These are phyloP conservation scores for Heliosperma pusillum DNA, from an alignment of 148 eudicot species.

Conservation along the genomic window DNA sequence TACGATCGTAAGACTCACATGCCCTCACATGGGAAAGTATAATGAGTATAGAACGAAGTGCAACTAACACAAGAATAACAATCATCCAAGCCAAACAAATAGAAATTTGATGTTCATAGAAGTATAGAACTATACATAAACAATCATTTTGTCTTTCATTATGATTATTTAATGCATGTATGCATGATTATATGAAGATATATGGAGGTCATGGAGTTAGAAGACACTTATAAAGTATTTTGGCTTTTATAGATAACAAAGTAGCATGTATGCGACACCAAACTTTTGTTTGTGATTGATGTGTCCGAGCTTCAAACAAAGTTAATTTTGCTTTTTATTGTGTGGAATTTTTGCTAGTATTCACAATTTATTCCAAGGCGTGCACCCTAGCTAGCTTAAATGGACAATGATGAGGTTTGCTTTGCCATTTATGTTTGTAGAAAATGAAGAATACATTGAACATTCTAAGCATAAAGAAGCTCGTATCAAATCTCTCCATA, in stretches of 20 bases:
- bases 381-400: slow-evolving; percentile 21
- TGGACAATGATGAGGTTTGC: slow-evolving; percentile 17
- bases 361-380: slow-evolving; percentile 31
- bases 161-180: neutral
- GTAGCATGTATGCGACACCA: slow-evolving; percentile 20
- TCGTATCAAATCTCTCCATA: too few species aligned
- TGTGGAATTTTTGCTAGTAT: slow-evolving; percentile 22
- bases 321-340: slow-evolving; percentile 12
- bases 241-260: slow-evolving; percentile 17
- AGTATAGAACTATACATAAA: neutral
- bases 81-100: neutral
- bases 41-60: slow-evolving; percentile 4
- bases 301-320: slow-evolving; percentile 13
- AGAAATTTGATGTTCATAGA: neutral
- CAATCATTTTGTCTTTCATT: neutral
- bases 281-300: neutral
- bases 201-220: neutral
- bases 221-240: neutral
- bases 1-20: slow-evolving; percentile 28
- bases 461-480: too few species aligned
- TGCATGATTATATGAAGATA: neutral
- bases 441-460: too few species aligned
- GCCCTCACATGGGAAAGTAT: slow-evolving; percentile 22
- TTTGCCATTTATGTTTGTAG: too few species aligned
- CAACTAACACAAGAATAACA: slow-evolving; percentile 1